Conservation (phyloP, 2,329 filamentous ascomycete genomes). For the Ceratocystiopsis minuta region DNA sequence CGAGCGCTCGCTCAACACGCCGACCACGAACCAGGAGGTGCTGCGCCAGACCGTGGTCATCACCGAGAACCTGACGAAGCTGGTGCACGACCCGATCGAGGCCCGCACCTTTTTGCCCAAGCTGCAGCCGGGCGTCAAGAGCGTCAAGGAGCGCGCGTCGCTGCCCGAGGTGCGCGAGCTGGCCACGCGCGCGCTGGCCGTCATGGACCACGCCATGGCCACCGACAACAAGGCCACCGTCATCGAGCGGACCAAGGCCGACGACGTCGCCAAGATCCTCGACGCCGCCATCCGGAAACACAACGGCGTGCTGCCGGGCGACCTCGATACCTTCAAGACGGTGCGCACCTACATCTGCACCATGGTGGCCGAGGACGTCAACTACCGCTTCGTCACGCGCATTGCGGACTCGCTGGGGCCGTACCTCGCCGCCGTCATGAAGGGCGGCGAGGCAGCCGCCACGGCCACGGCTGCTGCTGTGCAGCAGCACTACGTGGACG, state of each 20-base stretch:
- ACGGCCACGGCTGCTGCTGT: slow-evolving; percentile 49
- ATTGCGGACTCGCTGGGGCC: slow-evolving; percentile 51
- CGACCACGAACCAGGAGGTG: slow-evolving; percentile 80
- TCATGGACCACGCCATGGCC: slow-evolving; percentile 88
- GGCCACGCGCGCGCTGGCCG: slow-evolving; percentile 60
- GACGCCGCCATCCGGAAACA: slow-evolving; percentile 59
- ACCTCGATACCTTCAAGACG: slow-evolving; percentile 47
- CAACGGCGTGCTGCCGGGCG: slow-evolving; percentile 29
- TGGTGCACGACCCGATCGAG: slow-evolving; percentile 89
- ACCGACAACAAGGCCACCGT: slow-evolving; percentile 39
- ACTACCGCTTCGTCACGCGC: slow-evolving; percentile 59
- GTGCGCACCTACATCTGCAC: slow-evolving; percentile 59
- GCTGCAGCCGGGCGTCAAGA: slow-evolving; percentile 81
- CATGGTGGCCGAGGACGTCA: slow-evolving; percentile 77
- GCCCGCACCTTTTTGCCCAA: slow-evolving; percentile 90
- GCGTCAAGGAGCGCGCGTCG: slow-evolving; percentile 71
- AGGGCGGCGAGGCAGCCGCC: slow-evolving; percentile 38
- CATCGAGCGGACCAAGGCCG: slow-evolving; percentile 46
- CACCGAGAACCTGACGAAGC: slow-evolving; percentile 92
- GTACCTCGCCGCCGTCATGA: slow-evolving; percentile 57
- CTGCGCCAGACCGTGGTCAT: slow-evolving; percentile 91
- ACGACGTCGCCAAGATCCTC: slow-evolving; percentile 58
- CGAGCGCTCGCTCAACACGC: slow-evolving; percentile 84
- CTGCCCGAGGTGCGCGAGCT: slow-evolving; percentile 89
- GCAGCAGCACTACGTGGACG: slow-evolving; percentile 60